Base-by-base conservation (phyloP, 768 basidiomycete genomes). In the Phanerochaete carnosa region DNA sequence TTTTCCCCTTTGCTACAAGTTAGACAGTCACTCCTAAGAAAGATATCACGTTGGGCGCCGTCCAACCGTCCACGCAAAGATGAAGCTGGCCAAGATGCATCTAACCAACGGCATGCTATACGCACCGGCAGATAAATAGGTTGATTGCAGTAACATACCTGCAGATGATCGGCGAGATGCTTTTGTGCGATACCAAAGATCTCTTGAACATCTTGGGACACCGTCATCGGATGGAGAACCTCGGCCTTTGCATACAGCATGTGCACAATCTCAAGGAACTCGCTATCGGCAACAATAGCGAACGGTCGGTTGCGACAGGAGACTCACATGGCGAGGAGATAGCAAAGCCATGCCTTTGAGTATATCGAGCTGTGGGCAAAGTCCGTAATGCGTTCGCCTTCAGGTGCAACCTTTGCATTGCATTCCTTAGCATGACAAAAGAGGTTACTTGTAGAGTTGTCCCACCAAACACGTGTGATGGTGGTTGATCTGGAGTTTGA, bases 301-400 rank as follows among this genome's bases (percentile, higher is more conserved):
- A 61, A 68, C 6, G 68, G 67, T 13, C 65, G 58, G 50, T 69
- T 60, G 46, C 62, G 57, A 29, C 62, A 35, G 9, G 65, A 32
- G 45, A 52, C 33, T 65, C 68, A 69, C 15, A 64, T 23, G 1
- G 52, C 49, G 0, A 66, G 19, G 4, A 61, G 56, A 25, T 47
- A 49, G 28, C 60, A 63, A 19, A 68, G 50, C 1, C 50, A 16
- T 9, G 60, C 61, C 29, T 28, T 30, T 16, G 43, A 33, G 57
- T 66, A 62, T 8, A 4, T 43, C 39, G 39, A 9, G 6, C 39
- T 19, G 6, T 43, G 39, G 4, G 39, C 39, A 19, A 58, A 49
- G 25, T 58, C 45, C 2, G 46, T 15, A n/a, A 58, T 58, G 8
- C 45, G 11, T 15, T 39, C 4, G 8, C 45, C 25, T 2, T 3